Percentiles rank a stretch among this genome's conserved stretches.
Evolutionary conservation across 2,329 filamentous ascomycete species (phyloP).

Genomic region (Trichoderma simmonsii): DNA sequence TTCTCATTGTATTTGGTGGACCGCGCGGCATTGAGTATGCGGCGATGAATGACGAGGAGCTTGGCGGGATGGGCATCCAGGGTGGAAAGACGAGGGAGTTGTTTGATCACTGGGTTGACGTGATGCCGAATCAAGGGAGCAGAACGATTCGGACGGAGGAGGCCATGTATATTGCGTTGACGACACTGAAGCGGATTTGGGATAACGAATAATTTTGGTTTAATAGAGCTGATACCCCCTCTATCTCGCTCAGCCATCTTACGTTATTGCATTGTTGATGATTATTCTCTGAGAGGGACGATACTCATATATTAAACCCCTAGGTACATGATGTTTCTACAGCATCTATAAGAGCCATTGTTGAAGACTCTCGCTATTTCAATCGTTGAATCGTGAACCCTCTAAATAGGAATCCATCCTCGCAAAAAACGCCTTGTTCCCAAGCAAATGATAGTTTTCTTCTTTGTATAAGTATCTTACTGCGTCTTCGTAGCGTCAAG

Average conservation of each 20-base stretch:
- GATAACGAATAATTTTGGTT: conserved; percentile 25
- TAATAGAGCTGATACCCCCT: conserved; percentile 7
- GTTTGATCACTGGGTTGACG: conserved; percentile 83
- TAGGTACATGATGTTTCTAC: not conserved
- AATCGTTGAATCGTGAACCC: conserved; percentile 29
- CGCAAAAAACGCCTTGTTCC: conserved; percentile 12
- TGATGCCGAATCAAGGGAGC: conserved; percentile 76
- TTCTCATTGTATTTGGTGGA: conserved; percentile 77
- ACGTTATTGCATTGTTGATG: not conserved
- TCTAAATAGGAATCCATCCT: not conserved
- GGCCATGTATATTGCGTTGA: conserved; percentile 73
- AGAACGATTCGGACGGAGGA: conserved; percentile 82
- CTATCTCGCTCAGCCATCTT: not conserved
- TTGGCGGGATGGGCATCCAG: conserved; percentile 59
- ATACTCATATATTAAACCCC: not conserved
- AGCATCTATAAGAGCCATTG: conserved; percentile 21
- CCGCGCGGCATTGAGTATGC: conserved; percentile 77
- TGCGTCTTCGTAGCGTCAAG: conserved; percentile 30
- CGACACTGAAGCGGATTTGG: conserved; percentile 62
- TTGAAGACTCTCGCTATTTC: conserved; percentile 29
- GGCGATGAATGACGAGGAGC: conserved; percentile 56
- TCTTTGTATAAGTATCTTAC: not conserved
- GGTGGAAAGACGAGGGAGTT: conserved; percentile 64
- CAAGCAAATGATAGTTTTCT: not conserved
- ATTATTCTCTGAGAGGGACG: not conserved